Evolutionary conservation across 176 grass and related monocot genomes (phyloP), one percentile per base, ranked within the genome.

Genomic region (Avena insularis): DNA sequence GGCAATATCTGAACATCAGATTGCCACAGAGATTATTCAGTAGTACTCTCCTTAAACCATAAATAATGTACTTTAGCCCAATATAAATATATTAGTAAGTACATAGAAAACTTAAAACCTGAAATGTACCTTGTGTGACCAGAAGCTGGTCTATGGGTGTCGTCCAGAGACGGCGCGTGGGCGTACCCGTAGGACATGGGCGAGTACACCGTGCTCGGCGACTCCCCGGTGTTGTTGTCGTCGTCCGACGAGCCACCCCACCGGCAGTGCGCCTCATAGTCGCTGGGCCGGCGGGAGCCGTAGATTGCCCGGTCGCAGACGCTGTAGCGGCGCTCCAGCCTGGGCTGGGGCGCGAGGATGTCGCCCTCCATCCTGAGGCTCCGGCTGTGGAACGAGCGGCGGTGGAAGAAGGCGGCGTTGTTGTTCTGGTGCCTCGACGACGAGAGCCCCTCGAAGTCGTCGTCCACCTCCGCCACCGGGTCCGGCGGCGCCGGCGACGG

Each of bases 331-430:
- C 96, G 88, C 83, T 98, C 96, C 71, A 98, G 71, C 85, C 90
- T 94, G 70, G 96, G 93, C 40, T 98, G 94, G 25, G 93, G 76
- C 46, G 82, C 90, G 48, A 93, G 87, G 35, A 88, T 88, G 56
- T 97, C 94, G 50, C 93, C 93, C 63, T 98, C 96, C 79, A 98
- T 90, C 58, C 96, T 83, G 64, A 96, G 87, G 75, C 96, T 98
- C 61, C 93, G 92, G 74, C 93, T 98, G 80, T 98, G 96, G 82
- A 98, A 98, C 12, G 96, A 98, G 13, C 90, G 90, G 16, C 96
- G 93, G 10, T 94, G 92, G 83, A 98, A 96, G 70, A 94, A 90
- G 77, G 89, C 77, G 0, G 86, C 88, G 20, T 84, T 96, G 73
- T 83, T 91, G 65, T 1, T 54, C 48, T 76, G 73, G 1, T 92